Evolutionary conservation across 2,329 filamentous ascomycete genomes (phyloP), one percentile per base, ranked within the genome.

Genomic region (Trematosphaeria pertusa): DNA sequence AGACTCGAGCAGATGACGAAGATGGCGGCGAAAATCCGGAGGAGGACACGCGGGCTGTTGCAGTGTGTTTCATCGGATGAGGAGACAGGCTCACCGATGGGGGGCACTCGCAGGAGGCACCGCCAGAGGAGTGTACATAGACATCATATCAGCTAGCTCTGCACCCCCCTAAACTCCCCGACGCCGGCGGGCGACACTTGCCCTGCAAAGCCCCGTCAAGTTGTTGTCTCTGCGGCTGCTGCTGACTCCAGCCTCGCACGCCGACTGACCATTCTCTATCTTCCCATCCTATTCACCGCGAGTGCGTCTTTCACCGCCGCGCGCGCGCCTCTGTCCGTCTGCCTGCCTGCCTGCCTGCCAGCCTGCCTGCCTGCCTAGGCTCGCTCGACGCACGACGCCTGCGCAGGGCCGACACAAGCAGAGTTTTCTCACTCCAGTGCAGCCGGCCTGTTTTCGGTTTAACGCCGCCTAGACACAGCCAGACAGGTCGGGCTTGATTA

Each of bases 381-480:
- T n/a, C n/a, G n/a, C n/a, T 20, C 22, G 14, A 33, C 49, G 51
- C 58, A 37, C 50, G 50, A 53, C 51, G 43, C 51, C 43, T 40
- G 30, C 55, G 50, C 61, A 61, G 56, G 61, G 50, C 67, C 65
- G 64, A 69, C 50, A 59, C 41, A 52, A 54, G 58, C 61, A 71
- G 67, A 68, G 58, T 64, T 71, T 69, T 69, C 60, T 55, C 59
- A 54, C 52, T 53, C 57, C 59, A 54, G 54, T 56, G 52, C 55
- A 53, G 50, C 51, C 57, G 59, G 64, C 59, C 62, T 64, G 50
- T 59, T 61, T 61, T 53, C 56, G 64, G 62, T 59, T 36, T 59
- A 64, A 66, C 57, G 64, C 63, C 58, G 59, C 55, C 52, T 51
- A 56, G 56, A n/a, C n/a, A 56, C 50, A 59, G 58, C 61, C 44